A percentile compares a stretch with the other conserved stretches of the same genome.
Evolutionary conservation across 352 stramenopile genomes (phyloP).

Genomic region (Phytophthora cajani): DNA sequence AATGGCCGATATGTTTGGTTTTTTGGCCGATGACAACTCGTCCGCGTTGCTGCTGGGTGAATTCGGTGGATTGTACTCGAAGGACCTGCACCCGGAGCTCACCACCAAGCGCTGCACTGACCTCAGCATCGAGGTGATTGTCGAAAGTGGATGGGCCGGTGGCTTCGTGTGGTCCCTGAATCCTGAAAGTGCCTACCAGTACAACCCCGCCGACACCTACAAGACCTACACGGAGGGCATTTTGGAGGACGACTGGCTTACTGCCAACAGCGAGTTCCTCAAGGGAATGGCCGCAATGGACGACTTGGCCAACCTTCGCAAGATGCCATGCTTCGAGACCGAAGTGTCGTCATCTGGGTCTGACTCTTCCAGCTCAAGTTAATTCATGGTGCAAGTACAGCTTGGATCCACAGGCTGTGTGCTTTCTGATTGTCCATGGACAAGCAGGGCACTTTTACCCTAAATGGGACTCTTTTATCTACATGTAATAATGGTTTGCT

Average conservation of each 20-base stretch:
- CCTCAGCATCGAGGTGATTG: conserved; percentile 56
- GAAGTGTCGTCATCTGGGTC: conserved; percentile 38
- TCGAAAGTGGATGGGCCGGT: conserved; percentile 48
- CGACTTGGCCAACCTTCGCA: conserved; percentile 40
- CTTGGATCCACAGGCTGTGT: conserved; percentile 4
- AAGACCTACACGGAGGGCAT: conserved; percentile 55
- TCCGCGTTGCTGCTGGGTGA: conserved; percentile 66
- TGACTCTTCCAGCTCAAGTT: conserved; percentile 21
- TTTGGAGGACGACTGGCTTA: conserved; percentile 58
- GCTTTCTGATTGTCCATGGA: conserved; percentile 3
- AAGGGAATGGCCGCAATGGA: conserved; percentile 49
- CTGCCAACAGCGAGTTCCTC: conserved; percentile 52
- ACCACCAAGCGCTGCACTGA: conserved; percentile 59
- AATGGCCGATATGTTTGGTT: conserved; percentile 79
- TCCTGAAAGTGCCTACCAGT: conserved; percentile 68
- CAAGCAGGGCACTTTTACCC: conserved; percentile 6
- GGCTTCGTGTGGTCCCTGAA: conserved; percentile 74
- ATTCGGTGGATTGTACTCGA: conserved; percentile 63
- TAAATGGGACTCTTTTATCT: background rate
- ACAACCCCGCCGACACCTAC: conserved; percentile 48
- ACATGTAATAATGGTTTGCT: conserved; percentile 5
- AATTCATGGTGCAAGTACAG: conserved; percentile 2
- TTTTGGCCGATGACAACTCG: conserved; percentile 51
- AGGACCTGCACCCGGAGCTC: conserved; percentile 51
- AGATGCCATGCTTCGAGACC: conserved; percentile 57